Evolutionary conservation across 441 rosid species (phyloP), one percentile per base, ranked within the genome.

Genomic region (Jatropha podagrica): DNA sequence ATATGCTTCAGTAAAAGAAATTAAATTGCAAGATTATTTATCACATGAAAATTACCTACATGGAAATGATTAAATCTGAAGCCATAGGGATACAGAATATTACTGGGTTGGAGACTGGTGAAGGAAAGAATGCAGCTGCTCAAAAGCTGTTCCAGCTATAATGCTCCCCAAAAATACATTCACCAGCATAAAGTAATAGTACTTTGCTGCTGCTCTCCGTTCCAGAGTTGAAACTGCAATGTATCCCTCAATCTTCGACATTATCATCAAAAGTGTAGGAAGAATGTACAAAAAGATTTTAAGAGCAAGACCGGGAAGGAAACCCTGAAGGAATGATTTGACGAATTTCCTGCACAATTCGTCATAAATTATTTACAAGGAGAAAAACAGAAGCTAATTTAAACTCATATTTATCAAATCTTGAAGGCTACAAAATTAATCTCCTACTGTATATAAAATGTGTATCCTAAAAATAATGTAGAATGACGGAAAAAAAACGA

Each of bases 161-260:
- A 95, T 95, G 76, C 99, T 95, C 76, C 99, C 99, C 84, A 95
- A 81, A 84, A 95, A 95, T n/a, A 95, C 99, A 41, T 95, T 93
- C 66, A 95, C 99, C 85, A 95, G 81, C 96, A 95, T 95, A 77
- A 95, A 95, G 79, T 89, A 92, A 79, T 95, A 93, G 81, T 93
- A 93, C 81, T 92, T 95, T 11, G 98, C 95, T 12, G 98, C 88
- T 72, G 99, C 83, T 80, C 87, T 88, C 68, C 98, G 85, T 74
- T 95, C 99, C 61, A 95, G 87, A 54, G 82, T 84, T 42, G 99
- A 95, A 72, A 82, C 65, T 8, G 98, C 88, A 58, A 92, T 92
- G 79, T 88, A 91, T 63, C 98, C 99, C 82, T 95, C 98, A 64
- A 95, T 88, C 86, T 93, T 93, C 1, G 99, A 95, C 99, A 95